A percentile compares a stretch with the other conserved stretches of the same genome.
phyloP scores from a whole-genome alignment of 2,329 filamentous ascomycete species.

The Ophiostoma tasmaniense region DNA sequence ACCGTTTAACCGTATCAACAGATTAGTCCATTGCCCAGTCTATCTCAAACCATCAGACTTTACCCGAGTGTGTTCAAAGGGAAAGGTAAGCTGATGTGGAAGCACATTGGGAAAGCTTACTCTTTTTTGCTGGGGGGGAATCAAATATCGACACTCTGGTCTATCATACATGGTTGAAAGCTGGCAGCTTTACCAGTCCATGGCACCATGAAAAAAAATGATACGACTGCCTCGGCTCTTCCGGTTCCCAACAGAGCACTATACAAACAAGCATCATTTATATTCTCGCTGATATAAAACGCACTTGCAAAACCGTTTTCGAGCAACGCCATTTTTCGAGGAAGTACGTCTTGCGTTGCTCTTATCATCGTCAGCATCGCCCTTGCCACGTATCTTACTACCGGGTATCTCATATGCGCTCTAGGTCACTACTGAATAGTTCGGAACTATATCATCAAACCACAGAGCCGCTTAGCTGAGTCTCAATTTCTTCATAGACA shows the following conservation, averaged over 20 bases:
- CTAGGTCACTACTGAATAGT: not conserved
- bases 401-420: not conserved
- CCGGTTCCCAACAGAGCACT: not conserved
- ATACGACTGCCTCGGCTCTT: not conserved
- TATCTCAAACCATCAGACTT: not conserved
- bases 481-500: not conserved
- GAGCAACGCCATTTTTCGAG: not conserved
- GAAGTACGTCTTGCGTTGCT: not conserved
- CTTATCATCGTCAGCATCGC: not conserved
- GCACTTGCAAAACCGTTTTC: not conserved
- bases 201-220: not conserved
- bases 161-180: not conserved
- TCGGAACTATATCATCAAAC: not conserved
- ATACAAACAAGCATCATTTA: not conserved
- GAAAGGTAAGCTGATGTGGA: not conserved
- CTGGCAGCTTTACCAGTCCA: not conserved
- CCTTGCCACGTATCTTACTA: not conserved
- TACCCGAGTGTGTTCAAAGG: not conserved
- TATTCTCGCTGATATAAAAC: not conserved
- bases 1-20: not conserved
- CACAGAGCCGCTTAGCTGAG: not conserved
- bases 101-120: not conserved
- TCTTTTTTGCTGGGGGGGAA: no score
- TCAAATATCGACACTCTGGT: no score
- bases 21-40: no score